Evolutionary conservation across 2,329 filamentous ascomycete species (phyloP).

Genomic region (Colletotrichum zoysiae): DNA sequence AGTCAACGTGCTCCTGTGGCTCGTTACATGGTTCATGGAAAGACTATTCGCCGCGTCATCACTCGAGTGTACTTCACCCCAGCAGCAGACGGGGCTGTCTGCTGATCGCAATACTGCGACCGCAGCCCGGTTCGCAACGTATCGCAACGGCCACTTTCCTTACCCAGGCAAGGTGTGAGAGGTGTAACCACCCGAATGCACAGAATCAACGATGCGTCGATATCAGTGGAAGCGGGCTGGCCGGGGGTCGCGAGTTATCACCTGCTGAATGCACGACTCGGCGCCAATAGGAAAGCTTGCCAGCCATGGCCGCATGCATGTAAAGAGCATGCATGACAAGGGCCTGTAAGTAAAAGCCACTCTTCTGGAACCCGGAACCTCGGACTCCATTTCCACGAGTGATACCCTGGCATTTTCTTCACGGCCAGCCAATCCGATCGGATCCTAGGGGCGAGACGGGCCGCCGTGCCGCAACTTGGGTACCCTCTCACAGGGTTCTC

Average conservation of each 20-base stretch:
- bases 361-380: conserved; percentile 32
- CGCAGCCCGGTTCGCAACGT: conserved; percentile 2
- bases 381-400: conserved; percentile 19
- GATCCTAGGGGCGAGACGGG: conserved; percentile 16
- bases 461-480: conserved; percentile 27
- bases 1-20: neutral
- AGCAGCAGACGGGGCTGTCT: neutral
- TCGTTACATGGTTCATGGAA: conserved; percentile 26
- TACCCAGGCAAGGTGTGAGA: neutral
- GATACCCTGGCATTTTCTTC: conserved; percentile 18
- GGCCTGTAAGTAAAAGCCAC: conserved; percentile 7
- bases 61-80: neutral
- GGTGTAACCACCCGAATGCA: neutral
- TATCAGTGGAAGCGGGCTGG: neutral
- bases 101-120: neutral
- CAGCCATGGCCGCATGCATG: neutral
- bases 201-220: neutral
- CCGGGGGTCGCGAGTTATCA: neutral
- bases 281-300: conserved; percentile 14
- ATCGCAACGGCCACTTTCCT: neutral
- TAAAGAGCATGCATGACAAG: neutral
- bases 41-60: conserved; percentile 21
- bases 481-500: neutral
- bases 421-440: conserved; percentile 34
- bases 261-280: neutral